Evolutionary conservation across 192 early-diverging fungal species (phyloP), one percentile per base, ranked within the genome.

Genomic region (Dimargaris xerosporica): DNA sequence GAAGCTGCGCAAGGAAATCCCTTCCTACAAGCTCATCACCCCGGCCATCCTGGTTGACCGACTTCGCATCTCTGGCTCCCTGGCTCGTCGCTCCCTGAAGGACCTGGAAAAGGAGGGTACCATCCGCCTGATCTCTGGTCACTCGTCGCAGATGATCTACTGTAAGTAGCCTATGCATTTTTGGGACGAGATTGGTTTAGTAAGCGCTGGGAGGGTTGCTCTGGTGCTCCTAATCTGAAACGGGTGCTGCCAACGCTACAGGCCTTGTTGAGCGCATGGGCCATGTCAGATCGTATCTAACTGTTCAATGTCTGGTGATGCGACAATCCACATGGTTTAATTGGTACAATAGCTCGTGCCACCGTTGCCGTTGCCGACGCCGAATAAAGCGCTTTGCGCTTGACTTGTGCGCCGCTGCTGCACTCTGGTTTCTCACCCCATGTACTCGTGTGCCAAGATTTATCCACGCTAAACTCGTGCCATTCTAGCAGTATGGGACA

Each of bases 1-100:
- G 69, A 94, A 92, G 83, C 84, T 99, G 51, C 88, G 89, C 83
- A 99, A 99, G 91, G 96, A 99, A 80, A 95, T 94, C 17, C 96
- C 93, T 66, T 90, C 94, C 73, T 99, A 98, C 89, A 98, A 96
- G 84, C 86, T 99, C 76, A 90, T 99, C 69, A 92, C 94, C 16
- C 94, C 91, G 65, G 94, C 95, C 63, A 89, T 98, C 62, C 83
- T 99, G 62, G 94, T 98, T 63, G 96, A 99, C 83, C 91, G 96
- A 76, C 89, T 98, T 71, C 84, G 87, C 68, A 83, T 99, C 75
- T 95, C 94, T 84, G 96, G 90, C 69, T 96, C 94, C 46, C 80
- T 99, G 55, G 96, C 96, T 62, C 90, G 96, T 69, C 73, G 82
- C 66, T 94, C 94, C 70, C 86, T 99, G 80, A 82, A 85, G 64